Evolutionary conservation across 2,329 filamentous ascomycete genomes (phyloP), one percentile per base, ranked within the genome.

Genomic region (Neospermospora avenae): DNA sequence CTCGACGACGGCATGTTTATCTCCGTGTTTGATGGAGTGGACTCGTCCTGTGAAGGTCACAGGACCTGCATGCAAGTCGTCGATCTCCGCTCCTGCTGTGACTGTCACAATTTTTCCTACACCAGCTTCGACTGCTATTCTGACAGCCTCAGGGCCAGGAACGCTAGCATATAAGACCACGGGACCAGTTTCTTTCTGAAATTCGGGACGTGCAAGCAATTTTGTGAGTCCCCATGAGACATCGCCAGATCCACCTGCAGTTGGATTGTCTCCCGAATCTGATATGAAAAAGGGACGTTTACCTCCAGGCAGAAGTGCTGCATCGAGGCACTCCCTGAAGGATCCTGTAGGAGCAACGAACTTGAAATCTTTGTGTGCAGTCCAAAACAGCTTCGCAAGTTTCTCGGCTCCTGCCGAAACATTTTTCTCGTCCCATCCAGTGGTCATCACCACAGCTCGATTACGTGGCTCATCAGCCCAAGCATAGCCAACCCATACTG

Each of bases 381-480:
- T 72, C 81, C 81, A 83, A 64, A 83, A 82, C 0, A 74, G 63
- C 2, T 65, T 68, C 8, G 81, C 80, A 6, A 83, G 68, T 25
- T 71, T 72, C 67, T 81, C 75, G 0, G 80, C 79, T 2, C 77
- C 76, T 1, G 61, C 61, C 0, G 71, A 67, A 2, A 80, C 74
- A 0, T 72, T 71, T 1, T 68, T 62, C 53, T 74, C 63, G 46
- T 81, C 74, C 80, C 80, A 82, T 11, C 81, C 81, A 0, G 80
- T 82, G 0, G 80, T 79, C 4, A 82, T 74, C 3, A 82, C 75
- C 2, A 71, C 77, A 0, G 80, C 81, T 6, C 77, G 74, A 59
- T 82, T 81, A 20, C 81, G 74, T 22, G 78, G 79, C 66, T 81
- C 80, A 60, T 83, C 81, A 0, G 81, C 81, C 81, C 81, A 83